These are phyloP conservation scores for Colletotrichum sansevieriae DNA, from an alignment of 2,329 filamentous ascomycete species.

Conservation along the genomic window DNA sequence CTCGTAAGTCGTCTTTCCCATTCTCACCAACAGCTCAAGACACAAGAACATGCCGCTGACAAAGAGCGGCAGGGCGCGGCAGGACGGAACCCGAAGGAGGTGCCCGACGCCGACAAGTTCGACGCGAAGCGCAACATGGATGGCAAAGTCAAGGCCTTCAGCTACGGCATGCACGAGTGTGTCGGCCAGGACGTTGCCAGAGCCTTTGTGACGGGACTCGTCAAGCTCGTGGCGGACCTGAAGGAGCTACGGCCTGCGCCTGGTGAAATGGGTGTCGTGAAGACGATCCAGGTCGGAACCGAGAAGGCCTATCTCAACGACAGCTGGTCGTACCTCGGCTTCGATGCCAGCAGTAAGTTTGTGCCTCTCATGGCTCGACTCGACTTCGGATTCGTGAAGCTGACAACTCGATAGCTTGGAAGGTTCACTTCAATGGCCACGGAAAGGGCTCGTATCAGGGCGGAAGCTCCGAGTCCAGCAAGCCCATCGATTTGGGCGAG, in stretches of 20 bases:
- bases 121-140: slow-evolving; percentile 56
- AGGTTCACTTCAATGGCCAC: slow-evolving; percentile 56
- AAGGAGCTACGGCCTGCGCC: slow-evolving; percentile 60
- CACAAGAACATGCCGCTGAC: not conserved
- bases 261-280: slow-evolving; percentile 59
- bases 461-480: slow-evolving; percentile 36
- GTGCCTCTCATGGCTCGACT: fast-evolving
- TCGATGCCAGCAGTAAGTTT: slow-evolving; percentile 59
- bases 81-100: slow-evolving; percentile 53
- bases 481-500: slow-evolving; percentile 46
- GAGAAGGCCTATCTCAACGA: slow-evolving; percentile 61
- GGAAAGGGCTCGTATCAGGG: slow-evolving; percentile 52
- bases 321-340: slow-evolving; percentile 60
- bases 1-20: slow-evolving; percentile 50
- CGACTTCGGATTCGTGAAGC: not conserved
- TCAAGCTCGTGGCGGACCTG: slow-evolving; percentile 58
- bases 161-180: slow-evolving; percentile 62
- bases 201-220: slow-evolving; percentile 56
- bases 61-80: slow-evolving; percentile 51
- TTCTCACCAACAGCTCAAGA: not conserved
- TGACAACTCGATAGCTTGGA: slow-evolving; percentile 51
- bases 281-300: slow-evolving; percentile 56
- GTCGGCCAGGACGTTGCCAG: slow-evolving; percentile 56
- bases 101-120: slow-evolving; percentile 56
- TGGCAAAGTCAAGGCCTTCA: slow-evolving; percentile 57